Conservation (phyloP, 345 rosid species). For the Pugionium cornutum region DNA sequence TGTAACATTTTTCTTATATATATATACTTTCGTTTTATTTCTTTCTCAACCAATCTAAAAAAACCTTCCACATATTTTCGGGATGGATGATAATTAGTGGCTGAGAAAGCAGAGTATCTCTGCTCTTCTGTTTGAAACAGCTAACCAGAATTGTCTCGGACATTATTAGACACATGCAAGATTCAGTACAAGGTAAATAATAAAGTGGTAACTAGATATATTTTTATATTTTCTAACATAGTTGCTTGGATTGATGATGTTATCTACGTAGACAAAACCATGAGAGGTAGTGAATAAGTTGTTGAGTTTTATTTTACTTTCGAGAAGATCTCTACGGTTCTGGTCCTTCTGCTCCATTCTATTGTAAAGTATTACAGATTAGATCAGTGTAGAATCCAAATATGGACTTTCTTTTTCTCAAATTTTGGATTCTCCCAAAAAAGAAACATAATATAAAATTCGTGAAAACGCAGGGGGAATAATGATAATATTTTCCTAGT, state of each 20-base stretch:
- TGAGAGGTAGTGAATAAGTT: slow-evolving; percentile 37
- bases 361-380: slow-evolving; percentile 20
- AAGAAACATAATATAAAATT: not conserved
- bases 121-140: slow-evolving; percentile 75
- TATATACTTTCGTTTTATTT: slow-evolving; percentile 30
- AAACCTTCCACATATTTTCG: not conserved
- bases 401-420: not conserved
- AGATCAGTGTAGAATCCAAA: not conserved
- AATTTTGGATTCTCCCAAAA: not conserved
- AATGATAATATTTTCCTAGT: slow-evolving; percentile 26
- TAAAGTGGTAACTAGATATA: too few relatives aligned
- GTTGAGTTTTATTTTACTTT: not conserved
- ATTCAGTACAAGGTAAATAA: slow-evolving; percentile 58
- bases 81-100: slow-evolving; percentile 34
- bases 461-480: too few relatives aligned
- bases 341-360: not conserved
- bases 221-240: slow-evolving; percentile 29
- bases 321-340: slow-evolving; percentile 15
- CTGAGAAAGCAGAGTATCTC: slow-evolving; percentile 80
- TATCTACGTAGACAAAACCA: slow-evolving; percentile 58
- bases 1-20: slow-evolving; percentile 22
- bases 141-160: slow-evolving; percentile 79
- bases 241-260: slow-evolving; percentile 87
- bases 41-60: slow-evolving; percentile 25
- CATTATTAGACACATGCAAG: slow-evolving; percentile 82